phyloP scores from a whole-genome alignment of 768 basidiomycete species.

The Kwoniella mangroviensis region DNA sequence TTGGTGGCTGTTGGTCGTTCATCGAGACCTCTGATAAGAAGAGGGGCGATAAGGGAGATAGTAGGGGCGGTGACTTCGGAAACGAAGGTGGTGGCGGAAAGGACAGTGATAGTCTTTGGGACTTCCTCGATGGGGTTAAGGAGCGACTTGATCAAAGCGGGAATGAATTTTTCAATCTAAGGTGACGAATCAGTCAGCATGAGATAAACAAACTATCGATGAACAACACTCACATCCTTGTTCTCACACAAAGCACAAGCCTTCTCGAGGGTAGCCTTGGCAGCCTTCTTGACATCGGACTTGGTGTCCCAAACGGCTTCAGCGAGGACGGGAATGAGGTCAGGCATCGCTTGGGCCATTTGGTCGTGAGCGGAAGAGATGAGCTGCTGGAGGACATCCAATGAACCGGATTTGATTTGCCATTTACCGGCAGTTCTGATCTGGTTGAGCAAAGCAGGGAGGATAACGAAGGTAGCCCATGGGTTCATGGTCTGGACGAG shows the following conservation, averaged over 20 bases:
- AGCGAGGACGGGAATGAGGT: slow-evolving; percentile 89
- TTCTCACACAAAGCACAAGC: slow-evolving; percentile 92
- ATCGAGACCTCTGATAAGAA: slow-evolving; percentile 86
- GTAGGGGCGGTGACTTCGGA: slow-evolving; percentile 97
- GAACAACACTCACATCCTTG: slow-evolving; percentile 71
- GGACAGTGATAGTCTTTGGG: slow-evolving; percentile 88
- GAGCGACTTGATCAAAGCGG: slow-evolving; percentile 94
- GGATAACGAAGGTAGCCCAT: slow-evolving; percentile 80
- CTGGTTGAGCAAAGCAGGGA: slow-evolving; percentile 86
- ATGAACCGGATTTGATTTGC: slow-evolving; percentile 91
- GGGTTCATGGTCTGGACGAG: slow-evolving; percentile 80
- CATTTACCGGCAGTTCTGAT: slow-evolving; percentile 96
- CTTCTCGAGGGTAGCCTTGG: slow-evolving; percentile 91
- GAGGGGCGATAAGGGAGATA: slow-evolving; percentile 96
- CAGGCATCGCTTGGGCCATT: slow-evolving; percentile 86
- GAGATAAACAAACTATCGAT: slow-evolving; percentile 65
- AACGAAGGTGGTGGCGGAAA: slow-evolving; percentile 99
- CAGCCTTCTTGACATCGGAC: slow-evolving; percentile 97
- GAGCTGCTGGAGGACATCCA: slow-evolving; percentile 82
- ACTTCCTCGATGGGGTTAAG: slow-evolving; percentile 99
- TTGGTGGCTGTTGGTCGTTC: slow-evolving; percentile 96
- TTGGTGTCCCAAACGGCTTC: slow-evolving; percentile 99
- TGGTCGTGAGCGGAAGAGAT: slow-evolving; percentile 79
- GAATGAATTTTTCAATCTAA: slow-evolving; percentile 73
- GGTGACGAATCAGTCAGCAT: slow-evolving; percentile 15